Base-by-base conservation (phyloP, 345 rosid genomes). In the Euphorbia pulcherrima region DNA sequence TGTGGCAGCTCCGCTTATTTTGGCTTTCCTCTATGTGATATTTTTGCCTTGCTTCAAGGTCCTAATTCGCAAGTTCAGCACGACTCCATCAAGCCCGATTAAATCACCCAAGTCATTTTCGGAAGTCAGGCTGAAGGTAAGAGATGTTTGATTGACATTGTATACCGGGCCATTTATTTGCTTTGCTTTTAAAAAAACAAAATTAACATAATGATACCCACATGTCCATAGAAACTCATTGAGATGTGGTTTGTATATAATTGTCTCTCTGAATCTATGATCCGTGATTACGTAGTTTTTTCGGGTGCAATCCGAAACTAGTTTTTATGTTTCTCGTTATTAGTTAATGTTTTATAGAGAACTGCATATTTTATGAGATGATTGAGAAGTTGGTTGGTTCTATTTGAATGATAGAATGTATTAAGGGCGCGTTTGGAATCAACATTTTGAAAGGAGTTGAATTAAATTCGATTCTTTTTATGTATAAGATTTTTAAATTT, bases 41-140 rank as follows among this genome's bases (percentile, higher is more conserved):
- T 75, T 81, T 66, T 78, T 85, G 54, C 95, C 95, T 0, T 72
- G 80, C 68, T 85, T 85, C 83, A 85, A 83, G 81, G 12, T 85
- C 40, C 62, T 88, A 79, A 81, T 88, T 27, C 77, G 57, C 72
- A 86, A 79, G 81, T 86, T 88, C 76, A 78, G 72, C 64, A 11
- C 81, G 2, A 65, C 16, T 23, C 73, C 83, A 59, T 59, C 21
- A 57, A 85, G 87, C 73, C 88, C 92, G n/a, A 72, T 52, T 58
- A 83, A 77, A 57, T 47, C 81, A 5, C 66, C 67, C 51, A 70
- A 27, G 52, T 51, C 77, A 2, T 82, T 62, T 30, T 33, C 77
- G 17, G 87, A 81, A 23, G 50, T 81, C 71, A 74, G 48, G 74
- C 80, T 82, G 21, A 88, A 88, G 87, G 86, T 83, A 64, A 83